Evolutionary conservation across 305 asterid genomes (phyloP), one percentile per base, ranked within the genome.

Genomic region (Fraxinus paxiana): DNA sequence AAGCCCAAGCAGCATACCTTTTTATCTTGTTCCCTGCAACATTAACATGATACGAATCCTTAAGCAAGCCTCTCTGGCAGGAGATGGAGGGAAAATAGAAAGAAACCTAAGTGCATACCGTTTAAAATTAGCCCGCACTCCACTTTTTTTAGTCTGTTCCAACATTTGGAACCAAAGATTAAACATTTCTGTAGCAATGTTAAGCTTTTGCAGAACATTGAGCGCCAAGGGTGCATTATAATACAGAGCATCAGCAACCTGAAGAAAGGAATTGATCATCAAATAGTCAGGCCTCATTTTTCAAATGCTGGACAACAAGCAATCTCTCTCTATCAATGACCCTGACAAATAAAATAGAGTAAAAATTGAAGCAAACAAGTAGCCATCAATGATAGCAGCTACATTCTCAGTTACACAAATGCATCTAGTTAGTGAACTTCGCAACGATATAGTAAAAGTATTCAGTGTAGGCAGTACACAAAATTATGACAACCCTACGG

Each of bases 1-100:
- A 96, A 90, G 75, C 99, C 99, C 89, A 96, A 87, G 86, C 96
- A 92, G 91, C 99, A 96, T 3, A 96, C 96, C 83, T 96, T 96
- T 84, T 94, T 96, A 81, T 94, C 98, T 24, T 92, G 97, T 82
- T 94, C 99, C 94, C 99, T 96, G 92, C 73, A 86, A 48, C 73
- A 83, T 7, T 77, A 77, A 77, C 33, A 82, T 3, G 30, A 38
- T 73, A 73, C 56, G 24, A 26, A 61, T 71, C 73, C 59, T 73
- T 20, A 33, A 74, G 41, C 15, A 59, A 18, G 18, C 41, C 71
- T 20, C 8, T 34, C 63, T 5, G 71, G 74, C 79, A 84, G 4
- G 74, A 67, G 43, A 46, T 28, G 33, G 78, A 72, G 78, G 54
- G 78, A 74, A 56, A 28, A 77, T 7, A 77, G 56, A 79, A 43